These are phyloP conservation scores for Globisporangium polare DNA, from an alignment of 352 stramenopile species.

Conservation along the genomic window DNA sequence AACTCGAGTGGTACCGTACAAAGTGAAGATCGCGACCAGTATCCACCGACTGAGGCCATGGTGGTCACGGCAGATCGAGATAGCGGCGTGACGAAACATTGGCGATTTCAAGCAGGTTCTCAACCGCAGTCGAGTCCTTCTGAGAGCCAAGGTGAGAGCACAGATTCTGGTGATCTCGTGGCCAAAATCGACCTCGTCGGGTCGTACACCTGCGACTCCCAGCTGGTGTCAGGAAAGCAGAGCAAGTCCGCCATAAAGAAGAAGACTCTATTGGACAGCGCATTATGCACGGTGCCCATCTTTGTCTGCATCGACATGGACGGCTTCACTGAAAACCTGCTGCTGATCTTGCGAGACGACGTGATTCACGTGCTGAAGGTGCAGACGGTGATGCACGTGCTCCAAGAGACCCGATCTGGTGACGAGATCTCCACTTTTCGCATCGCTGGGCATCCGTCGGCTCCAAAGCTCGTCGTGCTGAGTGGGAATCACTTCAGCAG, in stretches of 20 bases:
- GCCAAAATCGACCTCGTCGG: slow-evolving; percentile 30
- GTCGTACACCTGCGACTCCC: slow-evolving; percentile 15
- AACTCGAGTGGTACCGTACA: slow-evolving; percentile 6
- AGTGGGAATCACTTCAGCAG: slow-evolving; percentile 7
- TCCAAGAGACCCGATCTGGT: slow-evolving; percentile 14
- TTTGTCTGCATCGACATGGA: slow-evolving; percentile 54
- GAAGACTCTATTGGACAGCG: slow-evolving; percentile 18
- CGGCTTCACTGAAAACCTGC: slow-evolving; percentile 39
- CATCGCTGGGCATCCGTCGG: slow-evolving; percentile 14
- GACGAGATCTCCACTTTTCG: slow-evolving; percentile 23
- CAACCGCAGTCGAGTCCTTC: not conserved
- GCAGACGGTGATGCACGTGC: slow-evolving; percentile 34
- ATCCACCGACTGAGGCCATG: slow-evolving; percentile 17
- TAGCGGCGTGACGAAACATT: slow-evolving; percentile 34
- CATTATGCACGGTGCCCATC: slow-evolving; percentile 19
- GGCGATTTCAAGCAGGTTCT: slow-evolving; percentile 22
- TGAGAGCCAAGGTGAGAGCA: not conserved
- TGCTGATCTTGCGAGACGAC: slow-evolving; percentile 47
- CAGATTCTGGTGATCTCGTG: not conserved
- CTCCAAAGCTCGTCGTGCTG: slow-evolving; percentile 5
- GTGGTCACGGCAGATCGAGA: slow-evolving; percentile 29
- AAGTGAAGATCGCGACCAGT: not conserved
- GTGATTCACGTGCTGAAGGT: slow-evolving; percentile 71
- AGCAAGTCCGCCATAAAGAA: slow-evolving; percentile 8
- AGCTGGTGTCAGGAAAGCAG: slow-evolving; percentile 6